Evolutionary conservation across 805 yeast genomes (phyloP), one percentile per base, ranked within the genome.

Genomic region (Kuraishia floccosa): DNA sequence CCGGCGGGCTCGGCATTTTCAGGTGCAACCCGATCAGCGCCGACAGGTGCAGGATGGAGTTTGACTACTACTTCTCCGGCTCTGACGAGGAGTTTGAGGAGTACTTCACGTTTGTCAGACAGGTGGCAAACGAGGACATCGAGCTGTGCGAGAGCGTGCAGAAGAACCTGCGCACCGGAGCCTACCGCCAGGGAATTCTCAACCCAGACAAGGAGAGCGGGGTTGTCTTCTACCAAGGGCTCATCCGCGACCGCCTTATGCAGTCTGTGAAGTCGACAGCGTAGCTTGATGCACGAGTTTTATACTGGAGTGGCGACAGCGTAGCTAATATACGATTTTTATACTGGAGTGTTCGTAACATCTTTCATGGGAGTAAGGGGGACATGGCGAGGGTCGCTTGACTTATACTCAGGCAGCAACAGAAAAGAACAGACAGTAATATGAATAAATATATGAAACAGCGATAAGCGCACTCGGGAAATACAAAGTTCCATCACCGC

Each of bases 141-240:
- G 41, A 44, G 43, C 33, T 50, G 28, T 50, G 55, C 31, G 55
- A 49, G 36, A 44, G 45, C 12, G 46, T 49, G 8, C 55, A 50
- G 32, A 38, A 37, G 30, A 50, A 49, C 30, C 32, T 50, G 15
- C 32, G 30, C 21, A 30, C 31, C 17, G 52, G 48, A 5, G 32
- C 45, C 19, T 50, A 50, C 31, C 37, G 38, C 28, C 34, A 34
- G 16, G 54, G 55, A 13, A 17, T 40, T n/a, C 36, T 50, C 25
- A 51, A 50, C 27, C 54, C 55, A 2, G 35, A 36, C 5, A 46
- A 43, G 28, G 55, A 50, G 37, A 42, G 31, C 25, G 46, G 46
- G 13, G 46, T 41, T 12, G 36, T 41, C 8, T 40, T 24, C 28
- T 38, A 38, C 16, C 41, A 38, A 46, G 34, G 38, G 54, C 61